Evolutionary conservation across 352 stramenopile species (phyloP).

Genomic region (Phytophthora citrophthora): DNA sequence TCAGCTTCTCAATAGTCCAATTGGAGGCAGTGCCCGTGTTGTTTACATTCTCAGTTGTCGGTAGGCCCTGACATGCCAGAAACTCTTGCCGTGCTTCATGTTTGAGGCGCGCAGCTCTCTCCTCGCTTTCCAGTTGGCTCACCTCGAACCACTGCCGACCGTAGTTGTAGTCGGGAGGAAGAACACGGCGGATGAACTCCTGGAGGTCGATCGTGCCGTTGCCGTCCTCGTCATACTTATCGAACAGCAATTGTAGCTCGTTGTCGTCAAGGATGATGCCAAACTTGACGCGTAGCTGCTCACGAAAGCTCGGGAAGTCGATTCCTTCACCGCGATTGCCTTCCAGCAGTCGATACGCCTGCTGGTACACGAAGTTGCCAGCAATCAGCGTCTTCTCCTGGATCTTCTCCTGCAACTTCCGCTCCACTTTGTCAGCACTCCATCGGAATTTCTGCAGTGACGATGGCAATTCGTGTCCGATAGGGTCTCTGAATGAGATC

Average conservation of each 20-base stretch:
- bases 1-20: constrained; percentile 71
- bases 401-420: constrained; percentile 87
- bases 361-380: constrained; percentile 87
- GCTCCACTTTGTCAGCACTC: constrained; percentile 82
- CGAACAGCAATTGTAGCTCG: constrained; percentile 80
- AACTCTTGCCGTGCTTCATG: constrained; percentile 74
- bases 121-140: constrained; percentile 73
- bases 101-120: constrained; percentile 58
- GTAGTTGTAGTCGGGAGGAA: constrained; percentile 82
- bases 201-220: constrained; percentile 86
- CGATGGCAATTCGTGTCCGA: constrained; percentile 56
- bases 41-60: constrained; percentile 35
- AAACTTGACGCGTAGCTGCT: constrained; percentile 82
- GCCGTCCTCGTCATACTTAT: constrained; percentile 85
- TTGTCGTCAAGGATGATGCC: constrained; percentile 77
- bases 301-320: constrained; percentile 75
- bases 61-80: constrained; percentile 26
- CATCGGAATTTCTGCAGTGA: constrained; percentile 79
- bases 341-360: constrained; percentile 84
- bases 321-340: constrained; percentile 77
- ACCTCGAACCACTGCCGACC: constrained; percentile 76
- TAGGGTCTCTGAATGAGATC: constrained; percentile 67
- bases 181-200: constrained; percentile 81
- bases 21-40: constrained; percentile 58
- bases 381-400: constrained; percentile 86